A percentile compares a stretch with the other conserved stretches of the same genome.
These are phyloP conservation scores for Darksidea phi DNA, from an alignment of 495 filamentous ascomycete genomes.

Conservation along the genomic window DNA sequence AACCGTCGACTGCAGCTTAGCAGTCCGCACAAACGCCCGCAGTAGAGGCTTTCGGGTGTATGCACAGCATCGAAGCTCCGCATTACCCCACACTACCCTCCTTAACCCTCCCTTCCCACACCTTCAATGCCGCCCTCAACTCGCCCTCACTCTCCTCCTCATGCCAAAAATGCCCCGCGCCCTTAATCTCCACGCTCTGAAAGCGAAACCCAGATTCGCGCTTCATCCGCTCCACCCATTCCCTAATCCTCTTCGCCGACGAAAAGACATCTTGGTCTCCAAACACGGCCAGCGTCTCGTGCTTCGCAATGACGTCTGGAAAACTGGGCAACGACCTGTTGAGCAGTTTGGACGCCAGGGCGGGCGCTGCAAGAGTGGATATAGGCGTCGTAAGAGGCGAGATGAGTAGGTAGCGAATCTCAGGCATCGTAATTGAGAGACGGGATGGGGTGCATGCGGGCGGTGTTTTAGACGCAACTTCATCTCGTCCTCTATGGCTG, in stretches of 20 bases:
- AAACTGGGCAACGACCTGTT: slow-evolving; percentile 1
- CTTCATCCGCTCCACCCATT: slow-evolving; percentile 65
- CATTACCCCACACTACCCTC: background rate
- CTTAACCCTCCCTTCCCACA: slow-evolving; percentile 12
- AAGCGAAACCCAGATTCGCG: slow-evolving; percentile 46
- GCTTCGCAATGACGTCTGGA: slow-evolving; percentile 39
- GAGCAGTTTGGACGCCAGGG: slow-evolving; percentile 23
- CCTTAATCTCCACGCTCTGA: slow-evolving; percentile 56
- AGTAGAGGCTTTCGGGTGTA: too few species aligned
- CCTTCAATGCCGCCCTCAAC: slow-evolving; percentile 46
- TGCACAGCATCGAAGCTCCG: background rate
- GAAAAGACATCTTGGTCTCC: slow-evolving; percentile 80
- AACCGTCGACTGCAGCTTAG: too few species aligned
- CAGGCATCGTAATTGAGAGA: slow-evolving; percentile 2
- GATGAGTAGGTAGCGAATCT: slow-evolving; percentile 67
- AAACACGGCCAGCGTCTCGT: slow-evolving; percentile 70
- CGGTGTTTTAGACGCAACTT: background rate
- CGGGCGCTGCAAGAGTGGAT: slow-evolving; percentile 36
- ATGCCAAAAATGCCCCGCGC: slow-evolving; percentile 82
- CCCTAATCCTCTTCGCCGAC: slow-evolving; percentile 61
- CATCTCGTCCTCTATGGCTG: slow-evolving; percentile 2
- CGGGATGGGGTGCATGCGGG: background rate
- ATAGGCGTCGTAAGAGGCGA: slow-evolving; percentile 71
- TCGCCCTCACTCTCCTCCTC: slow-evolving; percentile 60
- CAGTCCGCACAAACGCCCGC: too few species aligned